Evolutionary conservation across 2,329 filamentous ascomycete genomes (phyloP).

Genomic region (Dichotomopilus funicola): DNA sequence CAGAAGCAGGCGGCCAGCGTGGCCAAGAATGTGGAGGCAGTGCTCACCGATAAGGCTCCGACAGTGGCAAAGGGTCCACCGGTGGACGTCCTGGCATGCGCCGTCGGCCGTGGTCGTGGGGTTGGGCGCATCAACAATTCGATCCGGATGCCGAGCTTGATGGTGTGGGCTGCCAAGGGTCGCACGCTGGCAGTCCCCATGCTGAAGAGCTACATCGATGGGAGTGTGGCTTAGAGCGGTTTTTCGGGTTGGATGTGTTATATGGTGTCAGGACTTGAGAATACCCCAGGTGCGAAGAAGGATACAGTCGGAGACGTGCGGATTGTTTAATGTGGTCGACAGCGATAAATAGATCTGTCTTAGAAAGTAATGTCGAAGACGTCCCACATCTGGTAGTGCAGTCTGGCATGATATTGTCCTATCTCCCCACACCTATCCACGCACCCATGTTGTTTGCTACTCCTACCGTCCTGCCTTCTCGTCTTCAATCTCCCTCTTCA

Average conservation of each 20-base stretch:
- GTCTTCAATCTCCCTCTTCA: conserved; percentile 78
- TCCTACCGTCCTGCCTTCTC: conserved; percentile 58
- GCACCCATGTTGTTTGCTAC: not conserved
- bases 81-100: conserved; percentile 43
- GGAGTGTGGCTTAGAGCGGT: conserved; percentile 38
- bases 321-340: too few relatives aligned
- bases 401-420: too few relatives aligned
- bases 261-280: too few relatives aligned
- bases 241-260: too few relatives aligned
- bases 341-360: too few relatives aligned
- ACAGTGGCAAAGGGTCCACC: conserved; percentile 40
- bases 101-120: conserved; percentile 45
- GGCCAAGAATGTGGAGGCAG: conserved; percentile 47
- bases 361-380: too few relatives aligned
- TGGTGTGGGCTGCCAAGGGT: conserved; percentile 47
- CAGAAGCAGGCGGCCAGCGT: conserved; percentile 49
- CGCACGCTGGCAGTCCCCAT: conserved; percentile 42
- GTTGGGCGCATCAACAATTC: conserved; percentile 41
- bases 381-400: too few relatives aligned
- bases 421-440: too few relatives aligned
- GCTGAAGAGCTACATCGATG: conserved; percentile 41
- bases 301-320: too few relatives aligned
- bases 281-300: too few relatives aligned
- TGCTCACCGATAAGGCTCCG: conserved; percentile 39
- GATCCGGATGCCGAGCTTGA: conserved; percentile 44